Conservation (phyloP, 192 early-diverging fungal species). For the Mortierella claussenii region DNA sequence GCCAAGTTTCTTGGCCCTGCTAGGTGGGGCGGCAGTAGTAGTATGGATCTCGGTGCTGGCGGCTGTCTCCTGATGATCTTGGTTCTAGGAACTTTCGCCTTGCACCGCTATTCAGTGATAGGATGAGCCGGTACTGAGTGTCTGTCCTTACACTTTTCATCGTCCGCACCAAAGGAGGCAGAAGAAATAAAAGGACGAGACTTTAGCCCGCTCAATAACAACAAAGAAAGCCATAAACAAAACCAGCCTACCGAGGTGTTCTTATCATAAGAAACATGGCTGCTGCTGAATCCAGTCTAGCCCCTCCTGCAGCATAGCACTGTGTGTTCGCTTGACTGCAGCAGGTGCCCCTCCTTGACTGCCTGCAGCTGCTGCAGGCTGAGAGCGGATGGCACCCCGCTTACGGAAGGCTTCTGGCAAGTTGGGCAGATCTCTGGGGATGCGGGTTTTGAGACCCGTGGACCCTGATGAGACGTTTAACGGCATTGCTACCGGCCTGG, state of each 20-base stretch:
- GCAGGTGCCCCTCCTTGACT: neutral
- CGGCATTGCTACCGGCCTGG: neutral
- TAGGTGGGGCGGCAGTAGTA: slow-evolving; percentile 23
- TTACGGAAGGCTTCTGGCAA: slow-evolving; percentile 44
- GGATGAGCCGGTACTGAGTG: too few relatives aligned
- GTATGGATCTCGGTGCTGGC: slow-evolving; percentile 3
- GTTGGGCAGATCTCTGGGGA: slow-evolving; percentile 38
- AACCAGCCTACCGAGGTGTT: too few relatives aligned
- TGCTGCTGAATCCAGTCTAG: neutral
- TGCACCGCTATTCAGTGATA: slow-evolving; percentile 15
- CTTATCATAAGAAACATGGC: slow-evolving; percentile 19
- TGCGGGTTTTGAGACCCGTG: slow-evolving; percentile 28
- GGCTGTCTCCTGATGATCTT: slow-evolving; percentile 20
- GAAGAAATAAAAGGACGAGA: too few relatives aligned
- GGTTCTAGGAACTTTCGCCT: slow-evolving; percentile 1
- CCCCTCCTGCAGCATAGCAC: slow-evolving; percentile 31
- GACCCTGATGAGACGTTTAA: neutral
- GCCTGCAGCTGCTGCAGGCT: neutral
- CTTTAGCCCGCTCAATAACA: too few relatives aligned
- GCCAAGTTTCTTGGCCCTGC: slow-evolving; percentile 38
- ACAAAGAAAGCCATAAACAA: too few relatives aligned
- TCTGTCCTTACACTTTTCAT: too few relatives aligned
- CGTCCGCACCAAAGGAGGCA: too few relatives aligned
- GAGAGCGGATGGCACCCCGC: slow-evolving; percentile 32
- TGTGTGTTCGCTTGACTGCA: slow-evolving; percentile 28